Conservation (phyloP, 1,139 yeast species). For the Saccharomyces pastorianus region DNA sequence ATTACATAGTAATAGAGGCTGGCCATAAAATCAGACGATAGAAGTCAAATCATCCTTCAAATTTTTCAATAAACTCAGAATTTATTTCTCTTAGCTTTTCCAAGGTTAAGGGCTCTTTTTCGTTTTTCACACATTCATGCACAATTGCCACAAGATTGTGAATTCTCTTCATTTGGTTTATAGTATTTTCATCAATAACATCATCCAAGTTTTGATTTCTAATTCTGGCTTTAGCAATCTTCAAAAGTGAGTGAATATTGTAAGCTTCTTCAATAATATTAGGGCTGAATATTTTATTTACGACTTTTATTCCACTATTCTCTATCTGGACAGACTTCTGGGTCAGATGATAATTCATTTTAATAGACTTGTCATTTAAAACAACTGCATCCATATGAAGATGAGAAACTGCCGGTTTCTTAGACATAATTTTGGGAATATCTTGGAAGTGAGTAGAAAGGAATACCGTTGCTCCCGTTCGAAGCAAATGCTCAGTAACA, state of each 20-base stretch:
- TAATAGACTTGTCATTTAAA: constrained; percentile 15
- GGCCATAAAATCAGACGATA: neutral
- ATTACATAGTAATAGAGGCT: neutral
- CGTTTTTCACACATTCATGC: constrained; percentile 7
- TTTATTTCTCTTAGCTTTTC: constrained; percentile 19
- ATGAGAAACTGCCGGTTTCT: constrained; percentile 30
- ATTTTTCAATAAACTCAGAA: constrained; percentile 14
- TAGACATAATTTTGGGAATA: constrained; percentile 31
- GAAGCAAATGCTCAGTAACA: constrained; percentile 32
- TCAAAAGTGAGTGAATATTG: constrained; percentile 21
- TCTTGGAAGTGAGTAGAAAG: constrained; percentile 38
- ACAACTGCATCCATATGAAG: constrained; percentile 28
- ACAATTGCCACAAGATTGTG: constrained; percentile 20
- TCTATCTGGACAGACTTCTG: constrained; percentile 22
- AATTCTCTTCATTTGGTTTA: constrained; percentile 19
- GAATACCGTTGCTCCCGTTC: constrained; percentile 29
- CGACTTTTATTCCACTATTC: constrained; percentile 32
- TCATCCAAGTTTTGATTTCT: neutral
- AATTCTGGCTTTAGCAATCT: constrained; percentile 4
- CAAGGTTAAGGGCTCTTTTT: constrained; percentile 5
- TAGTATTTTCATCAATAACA: constrained; percentile 1
- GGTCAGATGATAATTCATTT: constrained; percentile 29
- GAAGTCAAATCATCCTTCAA: neutral
- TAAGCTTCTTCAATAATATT: constrained; percentile 26
- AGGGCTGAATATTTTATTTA: constrained; percentile 24